A percentile compares a stretch with the other conserved stretches of the same genome.
phyloP scores from a whole-genome alignment of 768 basidiomycete species.

The Nidula microcarpa region DNA sequence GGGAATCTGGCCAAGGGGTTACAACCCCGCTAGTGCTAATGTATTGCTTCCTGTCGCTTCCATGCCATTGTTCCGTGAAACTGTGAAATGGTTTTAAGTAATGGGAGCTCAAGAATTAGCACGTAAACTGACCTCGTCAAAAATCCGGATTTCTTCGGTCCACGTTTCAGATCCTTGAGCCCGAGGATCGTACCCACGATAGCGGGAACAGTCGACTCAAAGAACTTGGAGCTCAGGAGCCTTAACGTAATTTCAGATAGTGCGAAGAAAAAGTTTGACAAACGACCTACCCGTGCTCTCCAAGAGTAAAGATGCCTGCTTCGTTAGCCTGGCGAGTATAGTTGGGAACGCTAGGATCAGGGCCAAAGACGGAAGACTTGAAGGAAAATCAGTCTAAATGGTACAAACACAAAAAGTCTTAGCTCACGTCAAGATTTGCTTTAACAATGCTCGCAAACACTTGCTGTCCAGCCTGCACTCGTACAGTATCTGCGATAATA shows the following conservation, averaged over 20 bases:
- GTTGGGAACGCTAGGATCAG: conserved; percentile 12
- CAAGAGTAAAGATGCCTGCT: conserved; percentile 25
- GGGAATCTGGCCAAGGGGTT: conserved; percentile 40
- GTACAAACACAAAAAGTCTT: background rate
- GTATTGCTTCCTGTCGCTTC: conserved; percentile 24
- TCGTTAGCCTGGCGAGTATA: conserved; percentile 15
- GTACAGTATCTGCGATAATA: conserved; percentile 16
- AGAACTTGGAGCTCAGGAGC: conserved; percentile 32
- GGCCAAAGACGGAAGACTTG: conserved; percentile 19
- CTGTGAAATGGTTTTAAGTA: too few species aligned
- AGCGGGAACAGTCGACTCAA: conserved; percentile 39
- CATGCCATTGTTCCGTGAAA: conserved; percentile 21
- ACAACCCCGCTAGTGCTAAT: conserved; percentile 31
- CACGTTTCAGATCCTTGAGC: conserved; percentile 35
- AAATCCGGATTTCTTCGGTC: conserved; percentile 30
- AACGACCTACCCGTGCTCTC: conserved; percentile 21
- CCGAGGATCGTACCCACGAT: conserved; percentile 43
- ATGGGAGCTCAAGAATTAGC: conserved; percentile 20
- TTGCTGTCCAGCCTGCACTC: conserved; percentile 23
- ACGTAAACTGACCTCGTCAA: conserved; percentile 14
- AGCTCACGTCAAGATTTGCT: conserved; percentile 37
- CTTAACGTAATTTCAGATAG: conserved; percentile 12
- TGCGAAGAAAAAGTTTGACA: background rate
- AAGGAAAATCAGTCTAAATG: background rate
- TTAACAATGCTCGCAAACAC: conserved; percentile 31